Evolutionary conservation across 352 stramenopile species (phyloP).

Genomic region (Globisporangium canariense): DNA sequence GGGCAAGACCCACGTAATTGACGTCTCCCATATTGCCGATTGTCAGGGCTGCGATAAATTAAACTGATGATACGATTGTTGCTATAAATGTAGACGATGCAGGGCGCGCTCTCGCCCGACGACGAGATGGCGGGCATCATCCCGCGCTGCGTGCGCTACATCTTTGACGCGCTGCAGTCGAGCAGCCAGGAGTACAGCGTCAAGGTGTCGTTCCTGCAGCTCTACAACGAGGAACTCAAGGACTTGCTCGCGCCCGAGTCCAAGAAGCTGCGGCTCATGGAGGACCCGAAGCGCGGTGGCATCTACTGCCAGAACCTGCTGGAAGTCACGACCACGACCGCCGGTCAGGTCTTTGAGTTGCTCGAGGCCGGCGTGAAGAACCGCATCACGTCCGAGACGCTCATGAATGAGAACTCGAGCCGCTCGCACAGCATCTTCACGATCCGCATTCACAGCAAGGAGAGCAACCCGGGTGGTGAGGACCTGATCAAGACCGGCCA

Average conservation of each 20-base stretch:
- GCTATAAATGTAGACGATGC: conserved; percentile 83
- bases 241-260: conserved; percentile 88
- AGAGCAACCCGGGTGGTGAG: conserved; percentile 86
- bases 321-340: conserved; percentile 81
- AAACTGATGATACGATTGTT: too few relatives aligned
- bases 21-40: not conserved
- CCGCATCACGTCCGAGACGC: conserved; percentile 89
- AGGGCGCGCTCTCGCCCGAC: conserved; percentile 87
- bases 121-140: conserved; percentile 93
- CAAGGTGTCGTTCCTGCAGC: conserved; percentile 96
- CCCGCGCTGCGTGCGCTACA: conserved; percentile 90
- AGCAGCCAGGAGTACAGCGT: conserved; percentile 91
- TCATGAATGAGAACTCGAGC: conserved; percentile 96
- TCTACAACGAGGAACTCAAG: conserved; percentile 99
- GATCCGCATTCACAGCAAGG: conserved; percentile 95
- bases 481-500: conserved; percentile 90
- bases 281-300: conserved; percentile 83
- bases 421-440: conserved; percentile 99
- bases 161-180: conserved; percentile 93
- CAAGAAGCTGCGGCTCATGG: conserved; percentile 87
- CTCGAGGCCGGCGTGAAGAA: conserved; percentile 90
- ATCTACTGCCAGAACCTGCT: conserved; percentile 90
- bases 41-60: not conserved
- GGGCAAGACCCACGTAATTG: conserved; percentile 91
- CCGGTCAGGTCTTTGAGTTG: conserved; percentile 83